These are phyloP conservation scores for Fusarium caatingaense DNA, from an alignment of 2,329 filamentous ascomycete genomes.

Conservation along the genomic window DNA sequence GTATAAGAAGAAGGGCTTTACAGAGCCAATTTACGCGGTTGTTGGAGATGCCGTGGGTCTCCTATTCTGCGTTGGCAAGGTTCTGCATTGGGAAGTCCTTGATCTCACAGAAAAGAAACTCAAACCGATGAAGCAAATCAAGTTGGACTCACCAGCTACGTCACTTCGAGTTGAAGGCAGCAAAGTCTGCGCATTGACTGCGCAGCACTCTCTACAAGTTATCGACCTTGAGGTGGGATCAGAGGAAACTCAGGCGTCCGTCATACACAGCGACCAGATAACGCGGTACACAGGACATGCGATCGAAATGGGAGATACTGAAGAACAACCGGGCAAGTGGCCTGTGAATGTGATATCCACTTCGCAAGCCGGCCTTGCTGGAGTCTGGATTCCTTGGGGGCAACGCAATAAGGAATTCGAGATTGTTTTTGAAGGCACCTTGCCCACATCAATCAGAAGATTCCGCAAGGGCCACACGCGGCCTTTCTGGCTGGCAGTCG, in stretches of 20 bases:
- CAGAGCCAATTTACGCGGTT: slow-evolving; percentile 66
- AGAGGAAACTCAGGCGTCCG: slow-evolving; percentile 50
- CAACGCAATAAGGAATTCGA: slow-evolving; percentile 56
- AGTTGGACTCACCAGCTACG: slow-evolving; percentile 65
- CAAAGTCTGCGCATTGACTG: slow-evolving; percentile 64
- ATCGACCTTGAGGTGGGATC: slow-evolving; percentile 60
- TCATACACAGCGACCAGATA: slow-evolving; percentile 60
- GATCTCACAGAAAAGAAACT: slow-evolving; percentile 64
- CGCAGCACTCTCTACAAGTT: slow-evolving; percentile 66
- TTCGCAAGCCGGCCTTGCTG: slow-evolving; percentile 58
- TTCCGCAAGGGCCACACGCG: slow-evolving; percentile 65
- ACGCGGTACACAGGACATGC: slow-evolving; percentile 59
- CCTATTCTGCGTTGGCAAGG: slow-evolving; percentile 65
- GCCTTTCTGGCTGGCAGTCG: slow-evolving; percentile 60
- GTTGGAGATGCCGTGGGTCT: slow-evolving; percentile 66
- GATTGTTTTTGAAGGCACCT: slow-evolving; percentile 65
- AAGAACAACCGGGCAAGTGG: slow-evolving; percentile 45
- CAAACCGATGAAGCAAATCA: slow-evolving; percentile 57
- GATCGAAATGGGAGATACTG: slow-evolving; percentile 56
- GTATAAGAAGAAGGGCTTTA: slow-evolving; percentile 59
- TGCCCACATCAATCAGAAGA: slow-evolving; percentile 67
- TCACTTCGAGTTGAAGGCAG: slow-evolving; percentile 60
- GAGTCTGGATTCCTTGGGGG: slow-evolving; percentile 62
- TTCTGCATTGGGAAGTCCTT: slow-evolving; percentile 67
- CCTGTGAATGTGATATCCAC: slow-evolving; percentile 63